Evolutionary conservation across 768 basidiomycete species (phyloP), one percentile per base, ranked within the genome.

Genomic region (Lactarius tabidus): DNA sequence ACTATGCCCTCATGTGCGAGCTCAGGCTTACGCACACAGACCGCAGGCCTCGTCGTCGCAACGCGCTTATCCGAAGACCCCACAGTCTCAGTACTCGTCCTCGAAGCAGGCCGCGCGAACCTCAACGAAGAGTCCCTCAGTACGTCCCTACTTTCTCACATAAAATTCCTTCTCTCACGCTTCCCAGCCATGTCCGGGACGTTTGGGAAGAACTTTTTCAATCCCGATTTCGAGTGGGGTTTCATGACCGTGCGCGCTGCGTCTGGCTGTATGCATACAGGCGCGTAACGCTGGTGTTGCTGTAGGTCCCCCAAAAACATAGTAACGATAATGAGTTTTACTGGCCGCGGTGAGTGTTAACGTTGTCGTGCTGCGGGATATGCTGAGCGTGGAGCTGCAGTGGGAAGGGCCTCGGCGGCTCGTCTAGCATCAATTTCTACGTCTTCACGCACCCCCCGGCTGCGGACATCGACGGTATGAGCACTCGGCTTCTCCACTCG

Each of bases 21-120:
- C 51, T n/a, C 18, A 35, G 29, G 36, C 60, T 31, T 5, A n/a
- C 14, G 6, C n/a, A 6, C 2, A 56, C n/a, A 70, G 63, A 64
- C 69, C 29, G 69, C 67, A 1, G 71, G 72, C 28, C 70, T 72
- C 23, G 68, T 67, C 29, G 54, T 74, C 7, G 72, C 71, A 6
- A 39, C 70, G 0, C 69, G 72, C 28, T 61, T 73, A 35, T 68
- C 72, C 8, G 70, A 72, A 51, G 70, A 72, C 39, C 71, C 72
- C 6, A 18, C 31, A 23, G 65, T 63, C 26, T 63, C 69, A 1
- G 69, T 72, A 20, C 67, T 72, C 35, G 66, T 74, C 28, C 70
- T 72, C 35, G 72, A 73, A 65, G 71, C 73, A 2, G 72, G 73
- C 5, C 67, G 57, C 15, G 64, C 61, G 9, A 66, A 66, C n/a